Evolutionary conservation across 129 eudicot species (phyloP).

Genomic region (Silybum marianum): DNA sequence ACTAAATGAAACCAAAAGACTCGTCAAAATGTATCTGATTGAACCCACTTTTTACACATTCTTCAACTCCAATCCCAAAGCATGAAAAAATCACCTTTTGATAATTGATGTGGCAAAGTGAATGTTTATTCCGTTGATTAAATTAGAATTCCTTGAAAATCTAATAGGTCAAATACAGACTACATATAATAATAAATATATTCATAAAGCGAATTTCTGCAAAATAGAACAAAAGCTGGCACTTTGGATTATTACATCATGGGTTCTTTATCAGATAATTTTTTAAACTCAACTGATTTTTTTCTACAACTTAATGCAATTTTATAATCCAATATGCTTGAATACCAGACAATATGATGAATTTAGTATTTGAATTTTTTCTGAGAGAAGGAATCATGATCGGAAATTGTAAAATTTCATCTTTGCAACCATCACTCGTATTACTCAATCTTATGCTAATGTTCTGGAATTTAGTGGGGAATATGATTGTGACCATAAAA

Average conservation of each 20-base stretch:
- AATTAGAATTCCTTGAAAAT: neutral
- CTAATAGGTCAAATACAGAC: conserved; percentile 15
- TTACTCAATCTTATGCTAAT: neutral
- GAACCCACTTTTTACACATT: neutral
- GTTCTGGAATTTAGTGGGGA: neutral
- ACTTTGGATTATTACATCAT: neutral
- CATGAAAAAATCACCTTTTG: neutral
- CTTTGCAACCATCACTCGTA: neutral
- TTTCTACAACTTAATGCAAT: conserved; percentile 1
- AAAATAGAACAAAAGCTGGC: neutral
- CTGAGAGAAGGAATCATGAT: neutral
- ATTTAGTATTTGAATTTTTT: conserved; percentile 1
- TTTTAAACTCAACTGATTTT: neutral
- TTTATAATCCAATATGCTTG: neutral
- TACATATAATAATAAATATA: neutral
- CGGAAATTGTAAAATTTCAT: neutral
- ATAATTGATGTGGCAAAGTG: neutral
- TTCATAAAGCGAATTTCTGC: conserved; percentile 6
- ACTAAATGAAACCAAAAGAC: neutral
- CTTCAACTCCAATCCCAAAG: neutral
- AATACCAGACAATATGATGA: neutral
- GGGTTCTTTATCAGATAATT: conserved; percentile 14
- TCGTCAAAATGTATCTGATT: neutral
- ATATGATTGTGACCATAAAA: neutral
- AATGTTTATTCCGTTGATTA: conserved; percentile 2